Evolutionary conservation across 129 eudicot species (phyloP), one percentile per base, ranked within the genome.

Genomic region (Escallonia rubra): DNA sequence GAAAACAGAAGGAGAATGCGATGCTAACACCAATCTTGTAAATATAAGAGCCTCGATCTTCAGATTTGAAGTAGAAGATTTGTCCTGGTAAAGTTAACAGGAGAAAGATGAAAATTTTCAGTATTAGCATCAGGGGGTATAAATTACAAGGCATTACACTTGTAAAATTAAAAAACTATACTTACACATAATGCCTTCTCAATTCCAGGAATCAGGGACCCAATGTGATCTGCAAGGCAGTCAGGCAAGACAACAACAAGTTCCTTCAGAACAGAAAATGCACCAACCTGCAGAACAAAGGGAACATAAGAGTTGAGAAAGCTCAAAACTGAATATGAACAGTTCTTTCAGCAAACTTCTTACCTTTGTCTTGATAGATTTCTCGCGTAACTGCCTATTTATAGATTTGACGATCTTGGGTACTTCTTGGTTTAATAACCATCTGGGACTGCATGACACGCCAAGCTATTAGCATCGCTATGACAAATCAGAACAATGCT

Each of bases 171-270:
- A 46, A 57, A 46, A 44, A 64, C 10, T 45, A 43, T 64, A 62
- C 97, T 78, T 73, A 94, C 99, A 63, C 88, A 88, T 51, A 94
- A 82, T 57, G 99, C 99, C 80, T 94, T 94, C 77, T 94, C 97
- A 72, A 94, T 90, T 75, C 99, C 99, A 68, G 97, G 87, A 71
- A 91, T 85, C 45, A 94, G 88, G 10, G 96, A 94, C 65, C 99
- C 97, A 80, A 94, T 89, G 78, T 94, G 97, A 47, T 94, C 99
- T 46, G 97, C 88, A 78, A 94, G 92, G 74, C 99, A 94, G 75
- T 94, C 97, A 70, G 99, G 99, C 84, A 94, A 82, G 69, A 94
- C 99, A 55, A 86, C 80, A 51, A 90, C 99, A 56, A 94, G 99
- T 76, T 94, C 99, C 81, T 85, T 94, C 51, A 94, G 72, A 74